Conservation (phyloP, 2,329 filamentous ascomycete genomes). For the Neoscytalidium dimidiatum region DNA sequence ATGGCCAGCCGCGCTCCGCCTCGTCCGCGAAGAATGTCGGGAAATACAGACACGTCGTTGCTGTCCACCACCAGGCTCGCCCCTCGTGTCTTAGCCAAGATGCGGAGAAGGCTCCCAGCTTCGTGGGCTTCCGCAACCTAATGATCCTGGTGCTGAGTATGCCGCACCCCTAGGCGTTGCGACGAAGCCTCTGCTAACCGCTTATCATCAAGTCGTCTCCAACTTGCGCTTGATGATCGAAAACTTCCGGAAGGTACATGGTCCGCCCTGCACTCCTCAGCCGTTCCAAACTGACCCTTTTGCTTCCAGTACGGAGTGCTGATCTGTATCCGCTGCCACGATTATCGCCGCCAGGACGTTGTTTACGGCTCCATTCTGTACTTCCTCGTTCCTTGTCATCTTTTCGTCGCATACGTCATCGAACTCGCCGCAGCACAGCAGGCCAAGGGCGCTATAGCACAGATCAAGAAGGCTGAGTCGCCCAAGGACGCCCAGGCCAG, state of each 20-base stretch:
- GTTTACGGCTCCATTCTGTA: conserved; percentile 77
- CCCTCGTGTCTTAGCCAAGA: conserved; percentile 88
- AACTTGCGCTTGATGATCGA: conserved; percentile 95
- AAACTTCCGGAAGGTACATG: conserved; percentile 83
- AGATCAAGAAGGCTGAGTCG: conserved; percentile 46
- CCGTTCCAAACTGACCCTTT: conserved; percentile 22
- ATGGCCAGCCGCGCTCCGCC: conserved; percentile 20
- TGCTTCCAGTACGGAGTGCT: conserved; percentile 79
- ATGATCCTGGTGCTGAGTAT: conserved; percentile 90
- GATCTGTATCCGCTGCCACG: conserved; percentile 87
- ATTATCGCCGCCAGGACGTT: conserved; percentile 78
- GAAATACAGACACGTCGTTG: conserved; percentile 91
- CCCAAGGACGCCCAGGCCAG: conserved; percentile 60
- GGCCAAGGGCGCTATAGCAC: conserved; percentile 68
- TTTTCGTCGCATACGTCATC: conserved; percentile 87
- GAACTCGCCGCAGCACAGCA: conserved; percentile 81
- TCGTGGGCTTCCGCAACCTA: conserved; percentile 90
- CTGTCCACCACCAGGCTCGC: conserved; percentile 71
- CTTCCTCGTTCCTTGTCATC: conserved; percentile 83
- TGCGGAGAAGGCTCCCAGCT: conserved; percentile 72
- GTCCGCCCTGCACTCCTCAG: not conserved
- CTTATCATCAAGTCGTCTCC: conserved; percentile 69
- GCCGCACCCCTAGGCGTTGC: conserved; percentile 28
- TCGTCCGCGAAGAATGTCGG: conserved; percentile 27
- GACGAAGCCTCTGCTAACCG: conserved; percentile 26